Evolutionary conservation across 1,284 basidiomycete genomes (phyloP), one percentile per base, ranked within the genome.

Genomic region (Apiotrichum montevideense): DNA sequence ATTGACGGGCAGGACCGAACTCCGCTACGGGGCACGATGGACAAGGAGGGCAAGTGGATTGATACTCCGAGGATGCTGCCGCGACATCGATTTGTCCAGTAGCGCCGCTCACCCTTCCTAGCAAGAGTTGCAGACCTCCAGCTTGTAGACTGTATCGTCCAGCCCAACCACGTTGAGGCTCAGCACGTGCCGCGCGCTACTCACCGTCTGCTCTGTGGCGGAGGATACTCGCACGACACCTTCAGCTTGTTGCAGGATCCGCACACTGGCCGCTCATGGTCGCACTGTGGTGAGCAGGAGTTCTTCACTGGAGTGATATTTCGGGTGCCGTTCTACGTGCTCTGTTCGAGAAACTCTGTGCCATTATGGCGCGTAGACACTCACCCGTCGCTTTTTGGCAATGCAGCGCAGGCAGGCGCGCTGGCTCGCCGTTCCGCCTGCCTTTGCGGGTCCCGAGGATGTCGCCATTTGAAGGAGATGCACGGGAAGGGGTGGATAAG

Each of bases 351-450:
- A 21, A 21, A 21, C 21, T 21, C 21, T 21, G 21, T 21, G 21
- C 21, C 21, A 21, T 21, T 21, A 21, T 21, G 21, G 21, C 21
- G 21, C 21, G 21, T 21, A 21, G 21, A n/a, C 41, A 54, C 61
- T 43, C 43, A 63, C 63, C 15, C 59, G 54, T 8, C 61, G 47
- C 44, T 65, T 65, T 46, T 63, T 60, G 10, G 59, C 45, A 40
- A 65, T 65, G 49, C 63, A 65, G 33, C 61, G 57, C 42, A 61
- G 33, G 29, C 63, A 65, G 13, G 63, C 63, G 43, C 59, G 59
- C 47, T 49, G 47, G 35, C 37, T 49, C 3, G 15, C 47, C 3
- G 21, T 37, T 8, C 33, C 9, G 21, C 10, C 8, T 10, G 10
- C 41, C 41, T 42, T 42, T 42, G 14, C 35, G 14, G 46, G 34